phyloP scores from a whole-genome alignment of 1,139 yeast genomes.

The Pichia sp. region DNA sequence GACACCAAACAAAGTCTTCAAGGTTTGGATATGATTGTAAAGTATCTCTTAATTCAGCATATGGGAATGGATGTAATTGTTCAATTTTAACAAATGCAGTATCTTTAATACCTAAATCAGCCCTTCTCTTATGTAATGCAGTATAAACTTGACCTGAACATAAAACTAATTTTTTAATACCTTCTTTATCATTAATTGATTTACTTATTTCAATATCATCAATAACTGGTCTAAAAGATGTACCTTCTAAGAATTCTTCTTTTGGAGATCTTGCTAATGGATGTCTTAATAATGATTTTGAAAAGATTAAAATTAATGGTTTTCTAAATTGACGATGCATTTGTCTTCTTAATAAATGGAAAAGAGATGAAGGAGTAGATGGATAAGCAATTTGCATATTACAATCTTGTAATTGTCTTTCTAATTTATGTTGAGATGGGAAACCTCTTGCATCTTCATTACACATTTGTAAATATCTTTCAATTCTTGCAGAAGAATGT shows the following conservation, averaged over 20 bases:
- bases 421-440: constrained; percentile 85
- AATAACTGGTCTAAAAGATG: constrained; percentile 92
- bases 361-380: constrained; percentile 93
- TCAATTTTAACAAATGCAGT: constrained; percentile 89
- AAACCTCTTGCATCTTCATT: constrained; percentile 93
- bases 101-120: constrained; percentile 61
- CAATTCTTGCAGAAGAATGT: constrained; percentile 97
- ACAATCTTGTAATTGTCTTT: constrained; percentile 98
- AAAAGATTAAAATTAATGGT: constrained; percentile 84
- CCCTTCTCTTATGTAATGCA: constrained; percentile 85
- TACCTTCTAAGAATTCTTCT: constrained; percentile 82
- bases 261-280: constrained; percentile 90
- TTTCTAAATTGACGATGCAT: constrained; percentile 99
- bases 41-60: constrained; percentile 82
- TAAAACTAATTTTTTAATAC: constrained; percentile 80
- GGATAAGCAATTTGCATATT: constrained; percentile 98
- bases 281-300: constrained; percentile 92
- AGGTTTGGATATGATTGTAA: constrained; percentile 74
- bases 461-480: constrained; percentile 91
- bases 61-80: constrained; percentile 99
- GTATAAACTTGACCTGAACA: constrained; percentile 94
- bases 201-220: constrained; percentile 85
- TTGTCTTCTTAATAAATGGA: constrained; percentile 98
- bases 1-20: constrained; percentile 92
- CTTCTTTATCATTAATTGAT: constrained; percentile 69